phyloP scores from a whole-genome alignment of 768 basidiomycete genomes.

The Sistotremastrum niveocremeum region DNA sequence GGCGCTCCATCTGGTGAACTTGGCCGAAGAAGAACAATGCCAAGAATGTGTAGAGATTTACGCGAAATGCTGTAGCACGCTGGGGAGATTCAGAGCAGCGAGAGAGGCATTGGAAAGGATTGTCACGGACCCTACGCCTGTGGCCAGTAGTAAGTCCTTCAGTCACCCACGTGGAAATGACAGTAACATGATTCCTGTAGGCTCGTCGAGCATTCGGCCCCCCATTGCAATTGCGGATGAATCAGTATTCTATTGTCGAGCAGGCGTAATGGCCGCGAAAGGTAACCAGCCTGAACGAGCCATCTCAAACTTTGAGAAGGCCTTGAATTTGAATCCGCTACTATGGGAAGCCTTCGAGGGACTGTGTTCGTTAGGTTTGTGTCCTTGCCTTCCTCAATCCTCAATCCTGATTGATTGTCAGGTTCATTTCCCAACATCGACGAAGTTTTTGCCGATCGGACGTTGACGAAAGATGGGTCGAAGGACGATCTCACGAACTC shows the following conservation, averaged over 20 bases:
- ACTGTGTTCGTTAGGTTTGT: slow-evolving; percentile 62
- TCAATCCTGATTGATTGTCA: slow-evolving; percentile 18
- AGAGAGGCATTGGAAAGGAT: slow-evolving; percentile 55
- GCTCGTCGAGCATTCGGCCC: neutral
- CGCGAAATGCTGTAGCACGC: slow-evolving; percentile 53
- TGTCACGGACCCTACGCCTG: slow-evolving; percentile 36
- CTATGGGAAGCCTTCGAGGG: slow-evolving; percentile 92
- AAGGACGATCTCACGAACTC: slow-evolving; percentile 16
- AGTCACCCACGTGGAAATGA: neutral
- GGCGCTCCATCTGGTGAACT: slow-evolving; percentile 56
- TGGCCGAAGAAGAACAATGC: slow-evolving; percentile 46
- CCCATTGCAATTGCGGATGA: slow-evolving; percentile 56
- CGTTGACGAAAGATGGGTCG: slow-evolving; percentile 37
- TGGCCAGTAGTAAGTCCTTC: slow-evolving; percentile 39
- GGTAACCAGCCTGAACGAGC: slow-evolving; percentile 70
- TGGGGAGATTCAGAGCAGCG: slow-evolving; percentile 70
- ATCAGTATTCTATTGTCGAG: slow-evolving; percentile 60
- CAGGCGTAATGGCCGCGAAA: slow-evolving; percentile 64
- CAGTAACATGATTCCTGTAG: neutral
- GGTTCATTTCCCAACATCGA: slow-evolving; percentile 62
- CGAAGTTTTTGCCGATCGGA: slow-evolving; percentile 54
- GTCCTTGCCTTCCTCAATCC: slow-evolving; percentile 3
- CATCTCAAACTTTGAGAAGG: slow-evolving; percentile 52
- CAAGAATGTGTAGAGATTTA: slow-evolving; percentile 70
- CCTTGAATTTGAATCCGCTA: slow-evolving; percentile 60